Conservation (phyloP, 345 rosid species). For the Eucalyptus guilfoylei region DNA sequence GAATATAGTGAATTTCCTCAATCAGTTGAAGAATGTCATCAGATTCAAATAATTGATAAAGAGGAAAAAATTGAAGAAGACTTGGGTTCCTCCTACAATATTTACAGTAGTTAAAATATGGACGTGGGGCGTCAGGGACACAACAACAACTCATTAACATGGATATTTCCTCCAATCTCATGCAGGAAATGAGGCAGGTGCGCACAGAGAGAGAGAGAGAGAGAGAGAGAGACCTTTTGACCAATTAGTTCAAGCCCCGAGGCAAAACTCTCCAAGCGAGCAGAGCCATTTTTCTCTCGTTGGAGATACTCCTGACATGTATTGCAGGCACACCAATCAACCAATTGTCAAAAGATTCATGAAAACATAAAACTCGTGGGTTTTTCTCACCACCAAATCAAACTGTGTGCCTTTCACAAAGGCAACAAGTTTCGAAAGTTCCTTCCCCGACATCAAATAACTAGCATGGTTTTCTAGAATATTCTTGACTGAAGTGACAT, state of each 20-base stretch:
- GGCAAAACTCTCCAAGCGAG: conserved; percentile 86
- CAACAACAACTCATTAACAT: neutral
- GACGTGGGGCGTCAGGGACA: neutral
- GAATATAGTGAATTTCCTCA: neutral
- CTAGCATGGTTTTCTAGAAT: conserved; percentile 94
- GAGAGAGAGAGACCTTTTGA: conserved; percentile 43
- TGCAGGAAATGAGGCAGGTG: neutral
- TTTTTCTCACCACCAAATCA: conserved; percentile 79
- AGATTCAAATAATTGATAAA: neutral
- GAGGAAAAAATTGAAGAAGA: neutral
- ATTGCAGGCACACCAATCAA: neutral
- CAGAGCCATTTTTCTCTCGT: conserved; percentile 78
- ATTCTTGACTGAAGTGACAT: conserved; percentile 79
- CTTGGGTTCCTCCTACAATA: neutral
- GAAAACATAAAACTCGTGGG: neutral
- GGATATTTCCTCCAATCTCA: neutral
- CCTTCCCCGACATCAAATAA: conserved; percentile 94
- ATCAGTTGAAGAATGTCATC: neutral
- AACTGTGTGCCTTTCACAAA: conserved; percentile 99
- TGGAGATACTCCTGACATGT: conserved; percentile 82
- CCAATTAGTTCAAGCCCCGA: conserved; percentile 88
- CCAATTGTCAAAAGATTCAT: neutral
- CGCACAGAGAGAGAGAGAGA: neutral
- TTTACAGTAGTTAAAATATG: neutral
- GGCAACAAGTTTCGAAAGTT: conserved; percentile 96